These are phyloP conservation scores for Nelumbo lutea DNA, from an alignment of 164 flowering plant species.

Conservation along the genomic window DNA sequence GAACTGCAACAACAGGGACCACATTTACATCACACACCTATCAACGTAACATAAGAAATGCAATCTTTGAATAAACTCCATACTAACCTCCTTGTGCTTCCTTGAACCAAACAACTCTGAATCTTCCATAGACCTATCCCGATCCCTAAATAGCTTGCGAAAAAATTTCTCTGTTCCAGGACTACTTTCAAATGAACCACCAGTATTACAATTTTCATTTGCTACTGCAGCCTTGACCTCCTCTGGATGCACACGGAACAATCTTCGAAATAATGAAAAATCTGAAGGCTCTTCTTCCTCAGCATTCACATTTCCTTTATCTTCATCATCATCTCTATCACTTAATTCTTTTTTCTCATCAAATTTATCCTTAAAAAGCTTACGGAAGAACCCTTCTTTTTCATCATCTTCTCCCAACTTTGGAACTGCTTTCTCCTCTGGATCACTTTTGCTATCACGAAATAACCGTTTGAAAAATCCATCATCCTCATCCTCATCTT, in stretches of 20 bases:
- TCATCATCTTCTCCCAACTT: constrained; percentile 71
- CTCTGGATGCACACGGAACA: constrained; percentile 93
- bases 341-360: constrained; percentile 80
- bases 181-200: constrained; percentile 63
- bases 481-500: constrained; percentile 73
- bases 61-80: not conserved
- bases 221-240: constrained; percentile 37
- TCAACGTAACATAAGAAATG: not conserved
- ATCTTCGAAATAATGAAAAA: constrained; percentile 66
- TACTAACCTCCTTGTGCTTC: constrained; percentile 75
- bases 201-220: constrained; percentile 43
- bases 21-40: not conserved
- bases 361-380: constrained; percentile 69
- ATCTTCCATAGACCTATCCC: constrained; percentile 92
- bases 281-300: constrained; percentile 88
- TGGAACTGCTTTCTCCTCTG: constrained; percentile 35
- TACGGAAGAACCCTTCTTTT: constrained; percentile 85
- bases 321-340: constrained; percentile 45
- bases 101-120: constrained; percentile 82
- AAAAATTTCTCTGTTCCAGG: constrained; percentile 95
- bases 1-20: not conserved
- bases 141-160: constrained; percentile 87
- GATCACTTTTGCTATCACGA: constrained; percentile 72
- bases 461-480: constrained; percentile 84
- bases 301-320: constrained; percentile 36